Conservation (phyloP, 2,329 filamentous ascomycete species). For the Aspergillus ochraceoroseus region DNA sequence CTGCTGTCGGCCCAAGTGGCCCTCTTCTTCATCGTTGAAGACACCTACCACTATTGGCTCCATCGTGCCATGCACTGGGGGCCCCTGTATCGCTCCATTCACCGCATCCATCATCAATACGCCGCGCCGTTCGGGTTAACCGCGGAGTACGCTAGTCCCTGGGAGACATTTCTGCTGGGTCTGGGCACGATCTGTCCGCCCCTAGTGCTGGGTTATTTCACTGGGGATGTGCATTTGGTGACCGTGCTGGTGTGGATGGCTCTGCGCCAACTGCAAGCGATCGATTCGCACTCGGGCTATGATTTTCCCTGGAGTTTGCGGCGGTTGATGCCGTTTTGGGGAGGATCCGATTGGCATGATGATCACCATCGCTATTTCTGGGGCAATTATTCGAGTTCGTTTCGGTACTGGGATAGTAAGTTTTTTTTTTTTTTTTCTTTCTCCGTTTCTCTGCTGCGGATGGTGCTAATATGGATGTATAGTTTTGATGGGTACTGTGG, state of each 20-base stretch:
- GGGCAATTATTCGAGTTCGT: slow-evolving; percentile 92
- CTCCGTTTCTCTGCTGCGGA: no score
- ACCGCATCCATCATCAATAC: slow-evolving; percentile 98
- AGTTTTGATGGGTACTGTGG: slow-evolving; percentile 25
- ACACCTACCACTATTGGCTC: slow-evolving; percentile 96
- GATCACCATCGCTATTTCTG: slow-evolving; percentile 95
- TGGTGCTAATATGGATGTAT: background rate
- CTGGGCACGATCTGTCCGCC: slow-evolving; percentile 76
- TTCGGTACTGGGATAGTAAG: slow-evolving; percentile 83
- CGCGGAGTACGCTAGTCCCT: slow-evolving; percentile 91
- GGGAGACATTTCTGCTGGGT: slow-evolving; percentile 89
- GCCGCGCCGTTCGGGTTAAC: slow-evolving; percentile 91
- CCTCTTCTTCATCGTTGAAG: slow-evolving; percentile 89
- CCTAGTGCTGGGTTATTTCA: slow-evolving; percentile 72
- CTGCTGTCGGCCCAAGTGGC: slow-evolving; percentile 84
- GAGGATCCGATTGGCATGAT: slow-evolving; percentile 90
- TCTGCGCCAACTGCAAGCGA: slow-evolving; percentile 86
- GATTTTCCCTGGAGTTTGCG: slow-evolving; percentile 95
- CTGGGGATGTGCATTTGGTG: slow-evolving; percentile 79
- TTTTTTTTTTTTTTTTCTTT: slow-evolving; percentile 1
- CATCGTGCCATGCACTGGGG: slow-evolving; percentile 90
- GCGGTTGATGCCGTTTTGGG: slow-evolving; percentile 85
- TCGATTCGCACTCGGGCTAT: slow-evolving; percentile 93
- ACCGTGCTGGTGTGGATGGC: slow-evolving; percentile 96
- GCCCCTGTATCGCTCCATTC: slow-evolving; percentile 86